phyloP scores from a whole-genome alignment of 2,329 filamentous ascomycete genomes.

The Colletotrichum navitas region DNA sequence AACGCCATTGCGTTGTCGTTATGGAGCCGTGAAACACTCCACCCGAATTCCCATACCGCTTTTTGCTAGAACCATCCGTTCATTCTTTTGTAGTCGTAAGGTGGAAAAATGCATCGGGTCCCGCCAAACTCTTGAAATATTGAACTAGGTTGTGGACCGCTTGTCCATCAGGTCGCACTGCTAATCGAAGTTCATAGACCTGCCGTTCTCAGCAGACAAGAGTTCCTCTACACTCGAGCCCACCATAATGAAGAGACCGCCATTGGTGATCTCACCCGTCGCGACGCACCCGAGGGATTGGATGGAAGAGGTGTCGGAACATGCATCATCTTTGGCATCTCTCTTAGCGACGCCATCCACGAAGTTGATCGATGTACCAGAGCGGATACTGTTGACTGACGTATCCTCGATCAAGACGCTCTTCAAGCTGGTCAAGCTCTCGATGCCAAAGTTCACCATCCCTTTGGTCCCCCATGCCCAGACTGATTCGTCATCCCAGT shows the following conservation, averaged over 20 bases:
- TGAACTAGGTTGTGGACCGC: not conserved
- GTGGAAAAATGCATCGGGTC: not conserved
- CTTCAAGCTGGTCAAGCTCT: slow-evolving; percentile 20
- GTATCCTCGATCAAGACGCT: not conserved
- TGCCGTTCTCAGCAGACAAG: slow-evolving; percentile 33
- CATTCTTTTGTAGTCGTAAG: slow-evolving; percentile 1
- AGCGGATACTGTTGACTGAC: slow-evolving; percentile 4
- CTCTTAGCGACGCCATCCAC: not conserved
- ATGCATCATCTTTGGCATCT: not conserved
- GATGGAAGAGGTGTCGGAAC: not conserved
- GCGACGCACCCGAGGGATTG: not conserved
- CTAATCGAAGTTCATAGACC: not conserved
- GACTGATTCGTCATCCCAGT: slow-evolving; percentile 10
- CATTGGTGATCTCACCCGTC: slow-evolving; percentile 9
- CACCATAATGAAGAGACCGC: slow-evolving; percentile 20
- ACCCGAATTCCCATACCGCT: not conserved
- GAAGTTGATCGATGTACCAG: not conserved
- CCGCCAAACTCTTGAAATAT: slow-evolving; percentile 4
- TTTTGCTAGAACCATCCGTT: slow-evolving; percentile 5
- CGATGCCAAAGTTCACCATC: slow-evolving; percentile 25
- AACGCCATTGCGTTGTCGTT: slow-evolving; percentile 19
- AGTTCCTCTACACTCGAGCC: not conserved
- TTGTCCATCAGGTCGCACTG: not conserved
- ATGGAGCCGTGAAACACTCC: slow-evolving; percentile 11
- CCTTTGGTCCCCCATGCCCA: slow-evolving; percentile 24